Conservation (phyloP, 345 rosid species). For the Chamaenerion angustifolium region DNA sequence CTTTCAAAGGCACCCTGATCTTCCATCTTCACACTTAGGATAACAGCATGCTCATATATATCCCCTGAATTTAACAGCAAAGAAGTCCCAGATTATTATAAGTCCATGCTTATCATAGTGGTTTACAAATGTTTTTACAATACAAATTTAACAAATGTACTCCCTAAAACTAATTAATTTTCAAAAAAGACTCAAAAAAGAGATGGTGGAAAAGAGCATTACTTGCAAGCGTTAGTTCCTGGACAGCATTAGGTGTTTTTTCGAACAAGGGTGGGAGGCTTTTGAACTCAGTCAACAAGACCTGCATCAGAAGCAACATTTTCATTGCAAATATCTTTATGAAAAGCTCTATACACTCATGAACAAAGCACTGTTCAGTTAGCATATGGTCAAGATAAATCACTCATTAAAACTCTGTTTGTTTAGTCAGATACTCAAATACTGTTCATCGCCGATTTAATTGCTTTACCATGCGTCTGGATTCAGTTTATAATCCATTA, state of each 20-base stretch:
- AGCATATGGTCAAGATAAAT: no score
- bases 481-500: no score
- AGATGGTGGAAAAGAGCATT: slow-evolving; percentile 4
- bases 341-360: not conserved
- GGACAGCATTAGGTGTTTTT: slow-evolving; percentile 41
- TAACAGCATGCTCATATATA: slow-evolving; percentile 81
- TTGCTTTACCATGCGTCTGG: no score
- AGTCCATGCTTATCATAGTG: no score
- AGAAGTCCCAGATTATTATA: not conserved
- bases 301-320: slow-evolving; percentile 24
- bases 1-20: slow-evolving; percentile 97
- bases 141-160: no score
- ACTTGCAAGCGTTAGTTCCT: slow-evolving; percentile 76
- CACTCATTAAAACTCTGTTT: no score
- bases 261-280: slow-evolving; percentile 91
- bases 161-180: no score
- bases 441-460: no score
- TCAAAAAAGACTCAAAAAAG: not conserved
- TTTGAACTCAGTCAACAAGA: slow-evolving; percentile 52
- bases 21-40: slow-evolving; percentile 73
- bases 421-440: no score
- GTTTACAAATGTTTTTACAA: no score
- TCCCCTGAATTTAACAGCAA: slow-evolving; percentile 42
- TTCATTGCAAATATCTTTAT: not conserved
- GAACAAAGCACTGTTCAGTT: no score